Evolutionary conservation across 1,284 basidiomycete species (phyloP).

Genomic region (Ceratobasidium sp.): DNA sequence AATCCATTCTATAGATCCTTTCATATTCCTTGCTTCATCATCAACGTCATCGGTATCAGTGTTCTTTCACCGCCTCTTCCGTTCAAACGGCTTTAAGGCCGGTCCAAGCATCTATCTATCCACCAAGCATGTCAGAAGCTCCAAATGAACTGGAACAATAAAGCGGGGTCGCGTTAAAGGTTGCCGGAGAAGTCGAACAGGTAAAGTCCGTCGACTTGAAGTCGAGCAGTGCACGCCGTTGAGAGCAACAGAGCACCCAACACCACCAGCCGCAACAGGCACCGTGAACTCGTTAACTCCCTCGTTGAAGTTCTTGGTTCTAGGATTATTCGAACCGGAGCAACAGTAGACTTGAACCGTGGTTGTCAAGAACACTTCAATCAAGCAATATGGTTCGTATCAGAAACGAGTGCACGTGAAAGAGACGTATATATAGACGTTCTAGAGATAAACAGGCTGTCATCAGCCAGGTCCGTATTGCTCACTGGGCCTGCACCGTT

Average conservation of each 20-base stretch:
- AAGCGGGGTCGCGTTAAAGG: slow-evolving; percentile 4
- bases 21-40: slow-evolving; percentile 63
- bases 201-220: slow-evolving; percentile 17
- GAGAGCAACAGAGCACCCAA: slow-evolving; percentile 19
- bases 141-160: not conserved
- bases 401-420: not conserved
- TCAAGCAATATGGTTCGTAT: not conserved
- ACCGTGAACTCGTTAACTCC: slow-evolving; percentile 37
- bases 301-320: slow-evolving; percentile 12
- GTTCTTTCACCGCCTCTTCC: too few species aligned
- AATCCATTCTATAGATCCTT: too few species aligned
- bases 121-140: not conserved
- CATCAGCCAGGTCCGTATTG: too few species aligned
- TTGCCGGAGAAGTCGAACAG: slow-evolving; percentile 14
- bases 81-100: too few species aligned
- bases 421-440: not conserved
- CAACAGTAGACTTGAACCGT: slow-evolving; percentile 18
- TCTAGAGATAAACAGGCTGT: slow-evolving; percentile 28
- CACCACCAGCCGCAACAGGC: slow-evolving; percentile 19
- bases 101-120: slow-evolving; percentile 34
- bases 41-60: too few species aligned
- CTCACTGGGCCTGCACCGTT: slow-evolving; percentile 2
- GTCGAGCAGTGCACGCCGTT: slow-evolving; percentile 17
- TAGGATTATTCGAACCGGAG: slow-evolving; percentile 25
- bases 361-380: slow-evolving; percentile 17